These are phyloP conservation scores for Debaryomyces sp. DNA, from an alignment of 1,139 yeast genomes.

Conservation along the genomic window DNA sequence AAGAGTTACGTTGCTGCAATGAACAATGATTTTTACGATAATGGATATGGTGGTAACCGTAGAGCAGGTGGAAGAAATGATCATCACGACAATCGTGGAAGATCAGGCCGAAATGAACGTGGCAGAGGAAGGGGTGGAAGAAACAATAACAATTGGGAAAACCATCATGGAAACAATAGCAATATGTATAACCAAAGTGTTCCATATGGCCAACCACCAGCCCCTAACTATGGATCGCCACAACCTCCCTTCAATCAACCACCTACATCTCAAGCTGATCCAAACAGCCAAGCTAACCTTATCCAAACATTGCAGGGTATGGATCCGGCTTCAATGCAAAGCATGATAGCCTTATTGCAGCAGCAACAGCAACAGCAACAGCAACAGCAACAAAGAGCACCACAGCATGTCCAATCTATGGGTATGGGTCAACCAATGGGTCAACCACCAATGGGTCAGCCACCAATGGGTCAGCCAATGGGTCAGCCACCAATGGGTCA, in stretches of 20 bases:
- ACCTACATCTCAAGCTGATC: constrained; percentile 8
- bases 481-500: too few relatives aligned
- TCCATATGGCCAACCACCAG: constrained; percentile 12
- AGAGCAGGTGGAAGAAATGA: constrained; percentile 9
- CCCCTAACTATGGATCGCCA: constrained; percentile 11
- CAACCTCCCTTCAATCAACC: constrained; percentile 2
- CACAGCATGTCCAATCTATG: constrained; percentile 1
- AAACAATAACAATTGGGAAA: background rate
- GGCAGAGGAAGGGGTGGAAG: constrained; percentile 8
- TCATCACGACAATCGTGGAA: constrained; percentile 8
- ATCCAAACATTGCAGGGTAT: constrained; percentile 47
- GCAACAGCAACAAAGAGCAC: constrained; percentile 17
- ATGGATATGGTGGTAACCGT: constrained; percentile 1
- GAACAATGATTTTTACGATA: constrained; percentile 1
- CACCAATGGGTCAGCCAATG: too few relatives aligned
- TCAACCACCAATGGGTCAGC: too few relatives aligned
- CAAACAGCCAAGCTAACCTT: constrained; percentile 14
- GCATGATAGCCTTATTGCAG: constrained; percentile 44
- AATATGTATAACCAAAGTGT: background rate
- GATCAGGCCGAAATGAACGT: constrained; percentile 11
- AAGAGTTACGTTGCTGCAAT: constrained; percentile 14
- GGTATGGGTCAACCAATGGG: constrained; percentile 1
- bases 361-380: constrained; percentile 17
- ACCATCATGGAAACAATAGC: background rate
- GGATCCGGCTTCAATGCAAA: constrained; percentile 56